These are phyloP conservation scores for Beauveria sp. DNA, from an alignment of 2,329 filamentous ascomycete species.

Conservation along the genomic window DNA sequence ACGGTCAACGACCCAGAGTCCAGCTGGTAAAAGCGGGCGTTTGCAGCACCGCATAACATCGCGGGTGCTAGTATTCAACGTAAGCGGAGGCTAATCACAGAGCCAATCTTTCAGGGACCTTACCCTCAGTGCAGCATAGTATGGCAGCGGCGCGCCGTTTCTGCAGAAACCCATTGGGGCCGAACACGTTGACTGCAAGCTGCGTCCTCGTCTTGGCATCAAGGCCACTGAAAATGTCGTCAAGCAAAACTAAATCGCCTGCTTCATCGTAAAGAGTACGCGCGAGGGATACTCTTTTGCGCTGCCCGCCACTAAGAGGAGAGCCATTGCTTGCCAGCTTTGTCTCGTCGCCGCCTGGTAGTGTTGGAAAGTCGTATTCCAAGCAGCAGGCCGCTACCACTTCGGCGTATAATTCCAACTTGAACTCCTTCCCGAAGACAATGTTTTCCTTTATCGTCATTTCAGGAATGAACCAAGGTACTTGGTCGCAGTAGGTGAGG, in stretches of 20 bases:
- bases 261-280: background rate
- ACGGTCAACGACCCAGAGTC: too few relatives aligned
- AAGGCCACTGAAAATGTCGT: background rate
- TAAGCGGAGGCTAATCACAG: too few relatives aligned
- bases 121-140: too few relatives aligned
- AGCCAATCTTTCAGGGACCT: too few relatives aligned
- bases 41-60: too few relatives aligned
- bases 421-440: background rate
- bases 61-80: too few relatives aligned
- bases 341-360: background rate
- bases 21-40: too few relatives aligned
- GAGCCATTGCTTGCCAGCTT: background rate
- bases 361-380: background rate
- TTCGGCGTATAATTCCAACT: background rate
- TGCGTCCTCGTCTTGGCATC: background rate
- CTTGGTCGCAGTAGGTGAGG: background rate
- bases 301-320: conserved; percentile 3
- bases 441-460: background rate
- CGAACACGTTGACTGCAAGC: background rate
- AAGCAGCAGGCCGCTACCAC: background rate
- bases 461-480: background rate
- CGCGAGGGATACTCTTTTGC: background rate
- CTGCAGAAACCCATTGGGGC: background rate
- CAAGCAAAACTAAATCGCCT: background rate
- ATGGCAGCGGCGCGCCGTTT: background rate